These are phyloP conservation scores for Trichomonas vaginalis DNA, from an alignment of 208 protist species.

Conservation along the genomic window DNA sequence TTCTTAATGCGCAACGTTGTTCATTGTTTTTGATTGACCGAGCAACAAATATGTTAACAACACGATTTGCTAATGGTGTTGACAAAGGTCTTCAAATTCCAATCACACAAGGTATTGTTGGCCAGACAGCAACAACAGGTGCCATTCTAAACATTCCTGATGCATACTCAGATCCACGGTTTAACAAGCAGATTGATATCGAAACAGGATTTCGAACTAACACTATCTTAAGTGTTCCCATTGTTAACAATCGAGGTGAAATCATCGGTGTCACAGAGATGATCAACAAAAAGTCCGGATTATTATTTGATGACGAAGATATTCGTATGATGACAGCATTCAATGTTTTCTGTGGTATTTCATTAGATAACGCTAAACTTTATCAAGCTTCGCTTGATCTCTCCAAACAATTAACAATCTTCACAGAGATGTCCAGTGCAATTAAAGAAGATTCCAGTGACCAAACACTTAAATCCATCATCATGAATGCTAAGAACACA, in stretches of 20 bases:
- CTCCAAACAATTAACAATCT: not conserved
- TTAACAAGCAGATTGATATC: constrained; percentile 20
- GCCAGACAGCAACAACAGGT: constrained; percentile 31
- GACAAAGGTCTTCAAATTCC: constrained; percentile 18
- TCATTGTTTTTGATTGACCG: not conserved
- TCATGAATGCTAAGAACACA: not conserved
- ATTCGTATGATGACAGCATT: constrained; percentile 22
- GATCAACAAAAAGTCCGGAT: constrained; percentile 32
- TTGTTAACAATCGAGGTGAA: constrained; percentile 28
- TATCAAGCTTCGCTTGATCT: not conserved
- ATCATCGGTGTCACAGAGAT: constrained; percentile 37
- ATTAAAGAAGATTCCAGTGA: not conserved
- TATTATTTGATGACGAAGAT: constrained; percentile 22
- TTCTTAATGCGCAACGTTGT: not conserved
- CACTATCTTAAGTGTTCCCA: not conserved
- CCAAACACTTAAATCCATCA: not conserved
- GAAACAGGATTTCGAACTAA: not conserved
- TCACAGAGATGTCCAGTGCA: not conserved
- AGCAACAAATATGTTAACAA: not conserved
- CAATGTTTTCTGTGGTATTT: constrained; percentile 15
- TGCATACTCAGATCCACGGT: constrained; percentile 41
- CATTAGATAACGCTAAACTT: not conserved
- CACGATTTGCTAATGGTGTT: not conserved
- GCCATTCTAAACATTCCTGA: constrained; percentile 39
- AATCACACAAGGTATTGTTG: constrained; percentile 24